Percentiles rank a stretch among this genome's conserved stretches.
These are phyloP conservation scores for Stephania yunnanensis DNA, from an alignment of 164 flowering plant genomes.

Conservation along the genomic window DNA sequence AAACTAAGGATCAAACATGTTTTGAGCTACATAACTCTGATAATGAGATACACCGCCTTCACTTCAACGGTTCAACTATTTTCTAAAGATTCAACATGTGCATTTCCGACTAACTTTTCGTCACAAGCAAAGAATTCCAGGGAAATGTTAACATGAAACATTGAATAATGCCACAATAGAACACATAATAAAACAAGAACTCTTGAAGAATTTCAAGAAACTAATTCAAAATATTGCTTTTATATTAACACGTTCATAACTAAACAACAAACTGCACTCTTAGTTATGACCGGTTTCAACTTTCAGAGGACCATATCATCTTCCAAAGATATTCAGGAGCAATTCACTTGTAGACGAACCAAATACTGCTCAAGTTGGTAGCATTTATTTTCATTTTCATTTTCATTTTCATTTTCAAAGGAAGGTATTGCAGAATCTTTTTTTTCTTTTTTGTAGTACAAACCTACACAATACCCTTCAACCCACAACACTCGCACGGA, in stretches of 20 bases:
- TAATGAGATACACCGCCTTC: not conserved
- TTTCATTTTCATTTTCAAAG: not conserved
- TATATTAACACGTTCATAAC: not conserved
- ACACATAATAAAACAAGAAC: not conserved
- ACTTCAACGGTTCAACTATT: not conserved
- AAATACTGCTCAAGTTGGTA: not conserved
- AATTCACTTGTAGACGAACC: not conserved
- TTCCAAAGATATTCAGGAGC: not conserved
- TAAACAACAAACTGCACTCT: not conserved
- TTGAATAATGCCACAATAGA: too few relatives aligned
- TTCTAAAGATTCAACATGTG: not conserved
- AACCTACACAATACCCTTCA: too few relatives aligned
- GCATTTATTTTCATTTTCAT: too few relatives aligned
- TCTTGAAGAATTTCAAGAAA: not conserved
- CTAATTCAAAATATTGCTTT: not conserved
- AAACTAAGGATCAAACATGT: not conserved
- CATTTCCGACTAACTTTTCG: not conserved
- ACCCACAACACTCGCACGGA: too few relatives aligned
- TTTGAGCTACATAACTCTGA: not conserved
- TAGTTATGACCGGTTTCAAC: not conserved
- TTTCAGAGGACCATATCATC: not conserved
- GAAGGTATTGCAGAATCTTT: too few relatives aligned
- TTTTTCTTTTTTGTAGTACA: too few relatives aligned
- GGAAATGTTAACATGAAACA: not conserved
- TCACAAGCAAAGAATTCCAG: not conserved